phyloP scores from a whole-genome alignment of 2,329 filamentous ascomycete genomes.

The Fusarium agapanthi region DNA sequence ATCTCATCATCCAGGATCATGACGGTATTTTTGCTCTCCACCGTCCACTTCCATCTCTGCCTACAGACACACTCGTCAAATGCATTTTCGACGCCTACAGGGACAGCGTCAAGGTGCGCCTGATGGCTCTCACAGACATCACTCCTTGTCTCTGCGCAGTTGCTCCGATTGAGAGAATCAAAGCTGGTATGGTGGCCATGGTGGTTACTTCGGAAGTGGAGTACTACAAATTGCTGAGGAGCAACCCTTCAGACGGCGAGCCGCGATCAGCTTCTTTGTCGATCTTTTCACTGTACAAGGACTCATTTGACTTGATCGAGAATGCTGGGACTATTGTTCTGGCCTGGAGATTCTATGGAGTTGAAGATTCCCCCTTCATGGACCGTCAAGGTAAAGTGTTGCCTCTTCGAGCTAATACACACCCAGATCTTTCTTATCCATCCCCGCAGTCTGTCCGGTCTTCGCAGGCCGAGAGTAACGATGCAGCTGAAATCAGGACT shows the following conservation, averaged over 20 bases:
- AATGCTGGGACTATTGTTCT: not conserved
- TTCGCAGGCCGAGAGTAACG: fast-evolving
- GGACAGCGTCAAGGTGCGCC: not conserved
- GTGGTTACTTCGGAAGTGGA: not conserved
- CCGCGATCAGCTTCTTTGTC: not conserved
- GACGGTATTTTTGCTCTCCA: not conserved
- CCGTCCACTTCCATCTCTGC: not conserved
- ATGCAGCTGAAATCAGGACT: not conserved
- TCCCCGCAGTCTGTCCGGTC: fast-evolving
- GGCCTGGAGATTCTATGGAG: not conserved
- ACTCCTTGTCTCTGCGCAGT: not conserved
- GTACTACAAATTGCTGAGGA: not conserved
- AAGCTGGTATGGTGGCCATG: not conserved
- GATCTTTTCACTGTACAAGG: not conserved
- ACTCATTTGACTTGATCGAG: not conserved
- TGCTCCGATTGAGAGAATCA: not conserved
- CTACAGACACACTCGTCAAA: not conserved
- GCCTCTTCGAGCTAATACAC: not conserved
- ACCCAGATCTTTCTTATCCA: not conserved
- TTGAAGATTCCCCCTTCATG: fast-evolving
- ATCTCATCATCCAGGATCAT: not conserved
- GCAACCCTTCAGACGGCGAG: not conserved
- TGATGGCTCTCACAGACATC: not conserved
- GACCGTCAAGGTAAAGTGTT: not conserved
- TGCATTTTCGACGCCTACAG: not conserved